Base-by-base conservation (phyloP, 192 early-diverging fungal species). In the Spizellomyces sp. region DNA sequence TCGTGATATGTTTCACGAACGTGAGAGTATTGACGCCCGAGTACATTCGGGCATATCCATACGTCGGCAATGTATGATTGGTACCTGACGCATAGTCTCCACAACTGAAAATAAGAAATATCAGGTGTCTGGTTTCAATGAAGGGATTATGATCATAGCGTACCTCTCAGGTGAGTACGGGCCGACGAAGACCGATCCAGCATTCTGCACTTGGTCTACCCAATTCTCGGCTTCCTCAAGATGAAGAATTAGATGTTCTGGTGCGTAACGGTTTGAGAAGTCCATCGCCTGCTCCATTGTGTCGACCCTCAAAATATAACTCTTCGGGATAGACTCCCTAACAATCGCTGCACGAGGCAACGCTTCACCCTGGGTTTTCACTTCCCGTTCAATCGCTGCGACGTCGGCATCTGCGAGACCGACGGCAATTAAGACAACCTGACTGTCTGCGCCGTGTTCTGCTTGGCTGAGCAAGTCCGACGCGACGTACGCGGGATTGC, bases 1-100 rank as follows among this genome's bases (percentile, higher is more conserved):
- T 82, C 1, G 98, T 99, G 27, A 99, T 96, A 75, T 98, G 93
- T 81, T 99, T 99, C 60, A 98, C 76, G 83, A 99, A 99, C 0
- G 96, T 95, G 41, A 83, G 83, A 8, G 96, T 98, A 81, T 95
- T 98, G 36, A 98, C 96, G 41, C 98, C 98, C 68, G 95, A 96
- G 83, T 99, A 98, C 94, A 98, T 98, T 64, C 90, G 83, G 19
- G 98, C 92, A 79, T 95, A 99, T 42, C 98, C 98, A 75, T 99
- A 99, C 2, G 96, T 98, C 15, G 98, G 98, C 67, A 99, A 81
- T 4, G 98, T 99, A 83, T 99, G 98, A 87, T 98, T 99, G 15
- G 98, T 99, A 57, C 98, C 98, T 0, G 95, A 97, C 5, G 98
- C 98, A 81, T 99, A 99, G 78, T 99, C 98, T 62, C 98, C 98